Evolutionary conservation across 257 asterid species (phyloP), one percentile per base, ranked within the genome.

Genomic region (Osmanthus fragrans): DNA sequence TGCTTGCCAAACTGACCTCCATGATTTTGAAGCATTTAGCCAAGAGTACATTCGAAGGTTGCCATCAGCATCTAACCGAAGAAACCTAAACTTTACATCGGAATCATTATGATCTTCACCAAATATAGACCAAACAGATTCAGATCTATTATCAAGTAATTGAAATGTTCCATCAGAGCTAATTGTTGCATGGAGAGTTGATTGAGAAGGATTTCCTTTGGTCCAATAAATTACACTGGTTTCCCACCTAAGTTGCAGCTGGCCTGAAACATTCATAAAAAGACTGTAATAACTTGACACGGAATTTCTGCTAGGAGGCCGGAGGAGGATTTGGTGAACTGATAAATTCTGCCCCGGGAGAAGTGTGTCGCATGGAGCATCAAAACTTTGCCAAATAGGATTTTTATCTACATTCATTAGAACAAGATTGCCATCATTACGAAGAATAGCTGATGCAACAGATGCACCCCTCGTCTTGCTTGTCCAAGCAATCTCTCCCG

Each of bases 1-100:
- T 23, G 89, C 87, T 77, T 86, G 87, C 89, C 89, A 86, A 66
- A 78, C 84, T 40, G 78, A 71, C 49, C 79, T 83, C 89, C 89
- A 86, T 23, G 89, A 76, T 3, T 34, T 79, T 12, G 89, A 80
- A 79, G 71, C 85, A 71, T 79, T 79, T 56, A 71, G 56, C 89
- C 89, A 86, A 5, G 89, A 86, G 76, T 83, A 86, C 34, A 86
- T 33, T 78, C 89, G 80, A 60, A 86, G 89, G 72, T 86, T 86
- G 34, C 89, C 89, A 74, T 86, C 87, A 71, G 76, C 60, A 83
- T 86, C 89, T 74, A 86, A 78, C 82, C 89, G 79, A 40, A 86
- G 84, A 76, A 86, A 86, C 70, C 87, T 84, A 37, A 81, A 86
- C n/a, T 73, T 79, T 34, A 84, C 82, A 29, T 77, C 75, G 4